Base-by-base conservation (phyloP, 2,329 filamentous ascomycete genomes). In the Cladophialophora chaetospira region DNA sequence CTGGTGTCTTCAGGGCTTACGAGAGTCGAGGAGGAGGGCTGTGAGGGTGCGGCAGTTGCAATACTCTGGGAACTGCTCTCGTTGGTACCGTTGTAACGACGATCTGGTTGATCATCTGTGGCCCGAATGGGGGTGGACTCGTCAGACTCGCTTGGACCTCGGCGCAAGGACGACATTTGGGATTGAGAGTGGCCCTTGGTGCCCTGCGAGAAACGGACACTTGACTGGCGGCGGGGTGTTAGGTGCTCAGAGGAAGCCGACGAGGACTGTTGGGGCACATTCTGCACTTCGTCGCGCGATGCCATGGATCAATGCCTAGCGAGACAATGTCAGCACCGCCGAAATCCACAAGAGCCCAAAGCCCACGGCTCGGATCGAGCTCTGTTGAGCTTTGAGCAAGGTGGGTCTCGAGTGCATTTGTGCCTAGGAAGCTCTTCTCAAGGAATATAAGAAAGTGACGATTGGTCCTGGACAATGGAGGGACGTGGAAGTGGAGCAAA, bases 61-160 rank as follows among this genome's bases (percentile, higher is more conserved):
- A 36, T 51, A 28, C 26, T 51, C 28, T 42, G 48, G 23, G 35
- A 19, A 23, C 13, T 31, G 25, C 36, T 47, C 11, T 51, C 46
- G 3, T 49, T 38, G 19, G 63, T 65, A 11, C 57, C 62, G 23
- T 61, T 53, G 44, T 65, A 65, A 13, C 40, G 52, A 36, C 63
- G 56, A 42, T 61, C 53, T 13, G 54, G 28, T 33, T 61, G 48
- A 15, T 52, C 55, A 35, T 62, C 57, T n/a, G 61, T 58, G 1
- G 44, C 35, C 36, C 64, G 52, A 21, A 66, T 66, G 10, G 63
- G 64, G 11, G 55, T 65, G 36, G 57, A 53, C 43, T 66, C 64
- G 26, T 66, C 63, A 15, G 60, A 54, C 33, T 59, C 55, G 28
- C 29, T 51, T 13, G 53, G 46, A 10, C 17, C 33, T 38, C 54